phyloP scores from a whole-genome alignment of 352 stramenopile genomes.

The Phytophthora hybrid region DNA sequence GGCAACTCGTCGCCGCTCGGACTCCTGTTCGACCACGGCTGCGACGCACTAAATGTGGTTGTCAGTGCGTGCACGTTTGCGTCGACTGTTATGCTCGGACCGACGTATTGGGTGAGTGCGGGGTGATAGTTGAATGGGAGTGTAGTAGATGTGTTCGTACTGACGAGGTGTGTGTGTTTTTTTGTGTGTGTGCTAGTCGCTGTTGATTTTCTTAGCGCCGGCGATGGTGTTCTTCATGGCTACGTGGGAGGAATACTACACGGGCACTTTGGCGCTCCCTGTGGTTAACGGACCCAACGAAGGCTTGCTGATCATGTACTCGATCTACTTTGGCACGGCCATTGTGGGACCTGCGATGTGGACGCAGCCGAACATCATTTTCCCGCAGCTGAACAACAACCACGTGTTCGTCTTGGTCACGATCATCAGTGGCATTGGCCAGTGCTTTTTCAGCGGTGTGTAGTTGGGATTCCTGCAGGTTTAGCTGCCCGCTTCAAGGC shows the following conservation, averaged over 20 bases:
- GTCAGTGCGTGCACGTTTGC: constrained; percentile 87
- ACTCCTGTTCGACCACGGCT: constrained; percentile 88
- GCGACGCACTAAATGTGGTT: constrained; percentile 86
- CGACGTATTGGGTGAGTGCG: constrained; percentile 82
- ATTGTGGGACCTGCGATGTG: constrained; percentile 70
- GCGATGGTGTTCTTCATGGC: constrained; percentile 96
- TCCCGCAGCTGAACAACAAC: constrained; percentile 82
- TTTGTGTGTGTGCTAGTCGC: constrained; percentile 54
- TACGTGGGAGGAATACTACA: constrained; percentile 99
- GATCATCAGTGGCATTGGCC: constrained; percentile 64
- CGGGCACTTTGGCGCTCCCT: constrained; percentile 94
- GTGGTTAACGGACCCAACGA: constrained; percentile 97
- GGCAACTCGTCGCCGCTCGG: constrained; percentile 88
- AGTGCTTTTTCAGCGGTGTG: constrained; percentile 81
- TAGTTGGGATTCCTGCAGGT: not conserved
- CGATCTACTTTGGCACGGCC: constrained; percentile 77
- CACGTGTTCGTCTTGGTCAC: constrained; percentile 82
- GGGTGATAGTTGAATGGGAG: constrained; percentile 20
- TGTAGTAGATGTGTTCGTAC: constrained; percentile 1
- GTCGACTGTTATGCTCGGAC: constrained; percentile 87
- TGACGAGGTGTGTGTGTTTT: constrained; percentile 12
- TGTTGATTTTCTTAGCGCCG: constrained; percentile 70
- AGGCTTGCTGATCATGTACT: constrained; percentile 93
- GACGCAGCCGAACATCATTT: constrained; percentile 64
- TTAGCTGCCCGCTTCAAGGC: not conserved